Conservation (phyloP, 257 asterid genomes). For the Solanum clarkiae region DNA sequence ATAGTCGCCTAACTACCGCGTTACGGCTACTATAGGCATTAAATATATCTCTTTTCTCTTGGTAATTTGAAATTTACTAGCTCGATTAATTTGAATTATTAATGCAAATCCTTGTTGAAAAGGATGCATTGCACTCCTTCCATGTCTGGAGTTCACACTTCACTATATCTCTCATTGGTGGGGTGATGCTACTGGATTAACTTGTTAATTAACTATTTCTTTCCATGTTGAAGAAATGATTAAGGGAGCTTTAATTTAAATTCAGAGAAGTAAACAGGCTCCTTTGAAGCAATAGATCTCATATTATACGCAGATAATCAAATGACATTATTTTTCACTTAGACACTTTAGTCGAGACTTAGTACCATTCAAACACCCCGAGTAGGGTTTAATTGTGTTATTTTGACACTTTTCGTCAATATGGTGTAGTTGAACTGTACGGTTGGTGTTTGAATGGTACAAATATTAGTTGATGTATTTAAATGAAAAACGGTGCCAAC, state of each 20-base stretch:
- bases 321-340: neutral
- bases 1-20: neutral
- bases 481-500: neutral
- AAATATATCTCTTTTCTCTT: neutral
- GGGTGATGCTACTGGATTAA: neutral
- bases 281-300: neutral
- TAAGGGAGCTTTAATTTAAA: conserved; percentile 3
- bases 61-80: neutral
- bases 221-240: neutral
- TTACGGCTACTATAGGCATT: neutral
- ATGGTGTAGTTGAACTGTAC: neutral
- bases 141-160: neutral
- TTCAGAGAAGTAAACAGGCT: neutral
- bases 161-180: neutral
- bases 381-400: neutral
- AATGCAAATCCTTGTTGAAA: neutral
- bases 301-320: neutral
- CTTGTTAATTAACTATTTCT: neutral
- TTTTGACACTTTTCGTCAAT: neutral
- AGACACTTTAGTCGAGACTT: neutral
- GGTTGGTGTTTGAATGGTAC: neutral
- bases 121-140: neutral
- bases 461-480: no score
- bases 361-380: neutral
- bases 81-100: neutral